A percentile compares a stretch with the other conserved stretches of the same genome.
These are phyloP conservation scores for Cryphonectria carpinicola DNA, from an alignment of 2,329 filamentous ascomycete genomes.

Conservation along the genomic window DNA sequence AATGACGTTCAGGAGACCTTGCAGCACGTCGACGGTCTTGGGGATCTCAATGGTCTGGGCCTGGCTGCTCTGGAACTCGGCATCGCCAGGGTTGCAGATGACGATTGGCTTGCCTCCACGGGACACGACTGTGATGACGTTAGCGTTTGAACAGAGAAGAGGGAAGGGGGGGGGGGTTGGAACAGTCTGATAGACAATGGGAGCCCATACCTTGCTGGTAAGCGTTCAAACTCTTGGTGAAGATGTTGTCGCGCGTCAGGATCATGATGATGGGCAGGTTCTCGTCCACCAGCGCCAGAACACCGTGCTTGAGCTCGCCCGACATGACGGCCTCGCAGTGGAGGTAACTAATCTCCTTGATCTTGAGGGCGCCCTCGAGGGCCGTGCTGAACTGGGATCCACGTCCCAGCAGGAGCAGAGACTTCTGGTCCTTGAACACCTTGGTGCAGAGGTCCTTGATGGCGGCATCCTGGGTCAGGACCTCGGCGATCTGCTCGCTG, in stretches of 20 bases:
- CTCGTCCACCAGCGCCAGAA: slow-evolving; percentile 95
- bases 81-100: slow-evolving; percentile 90
- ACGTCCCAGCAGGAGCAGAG: slow-evolving; percentile 87
- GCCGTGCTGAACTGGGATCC: slow-evolving; percentile 97
- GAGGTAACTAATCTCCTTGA: slow-evolving; percentile 99
- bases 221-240: slow-evolving; percentile 98
- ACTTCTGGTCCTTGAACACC: slow-evolving; percentile 97
- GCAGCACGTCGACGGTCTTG: slow-evolving; percentile 90
- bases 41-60: slow-evolving; percentile 98
- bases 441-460: slow-evolving; percentile 95
- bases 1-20: slow-evolving; percentile 97
- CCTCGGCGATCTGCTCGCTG: slow-evolving; percentile 88
- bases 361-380: slow-evolving; percentile 96
- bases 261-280: slow-evolving; percentile 99
- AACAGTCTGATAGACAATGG: neutral
- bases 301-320: slow-evolving; percentile 98
- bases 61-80: slow-evolving; percentile 85
- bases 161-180: no score
- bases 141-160: neutral
- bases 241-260: slow-evolving; percentile 91
- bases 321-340: slow-evolving; percentile 99
- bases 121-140: slow-evolving; percentile 72
- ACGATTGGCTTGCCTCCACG: slow-evolving; percentile 96
- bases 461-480: slow-evolving; percentile 85
- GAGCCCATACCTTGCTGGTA: slow-evolving; percentile 83